Percentiles rank a stretch among this genome's conserved stretches.
Evolutionary conservation across 1,139 yeast genomes (phyloP).

Genomic region (Geotrichum europaeum): DNA sequence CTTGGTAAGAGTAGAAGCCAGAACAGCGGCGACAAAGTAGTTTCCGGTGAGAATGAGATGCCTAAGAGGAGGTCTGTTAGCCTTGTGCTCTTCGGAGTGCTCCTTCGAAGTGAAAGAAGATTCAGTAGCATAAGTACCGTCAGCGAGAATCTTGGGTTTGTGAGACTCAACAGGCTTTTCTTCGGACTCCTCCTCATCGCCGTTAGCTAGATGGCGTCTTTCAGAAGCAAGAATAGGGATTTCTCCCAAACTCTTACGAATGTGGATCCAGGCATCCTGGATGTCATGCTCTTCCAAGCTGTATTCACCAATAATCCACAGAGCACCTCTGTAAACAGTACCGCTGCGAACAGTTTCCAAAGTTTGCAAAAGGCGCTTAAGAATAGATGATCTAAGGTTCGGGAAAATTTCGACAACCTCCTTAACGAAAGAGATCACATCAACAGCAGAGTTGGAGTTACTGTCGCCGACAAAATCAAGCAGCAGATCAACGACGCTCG

Average conservation of each 20-base stretch:
- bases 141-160: constrained; percentile 87
- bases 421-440: constrained; percentile 81
- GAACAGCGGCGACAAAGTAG: constrained; percentile 82
- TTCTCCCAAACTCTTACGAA: constrained; percentile 82
- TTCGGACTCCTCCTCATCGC: constrained; percentile 36
- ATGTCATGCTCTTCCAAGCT: constrained; percentile 65
- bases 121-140: constrained; percentile 98
- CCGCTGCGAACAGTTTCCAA: constrained; percentile 73
- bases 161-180: constrained; percentile 35
- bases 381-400: constrained; percentile 59
- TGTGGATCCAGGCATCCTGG: constrained; percentile 80
- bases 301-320: constrained; percentile 96
- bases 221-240: constrained; percentile 83
- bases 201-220: constrained; percentile 39
- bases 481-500: constrained; percentile 80
- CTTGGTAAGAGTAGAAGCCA: constrained; percentile 84
- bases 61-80: constrained; percentile 65
- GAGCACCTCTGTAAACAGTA: constrained; percentile 85
- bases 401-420: constrained; percentile 94
- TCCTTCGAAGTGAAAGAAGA: constrained; percentile 57
- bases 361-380: constrained; percentile 57
- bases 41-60: constrained; percentile 80
- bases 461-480: constrained; percentile 82
- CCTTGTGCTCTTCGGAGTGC: constrained; percentile 32
- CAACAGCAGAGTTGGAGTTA: constrained; percentile 80